Evolutionary conservation across 208 protist species (phyloP), one percentile per base, ranked within the genome.

Genomic region (Trypanosomatidae sp.): DNA sequence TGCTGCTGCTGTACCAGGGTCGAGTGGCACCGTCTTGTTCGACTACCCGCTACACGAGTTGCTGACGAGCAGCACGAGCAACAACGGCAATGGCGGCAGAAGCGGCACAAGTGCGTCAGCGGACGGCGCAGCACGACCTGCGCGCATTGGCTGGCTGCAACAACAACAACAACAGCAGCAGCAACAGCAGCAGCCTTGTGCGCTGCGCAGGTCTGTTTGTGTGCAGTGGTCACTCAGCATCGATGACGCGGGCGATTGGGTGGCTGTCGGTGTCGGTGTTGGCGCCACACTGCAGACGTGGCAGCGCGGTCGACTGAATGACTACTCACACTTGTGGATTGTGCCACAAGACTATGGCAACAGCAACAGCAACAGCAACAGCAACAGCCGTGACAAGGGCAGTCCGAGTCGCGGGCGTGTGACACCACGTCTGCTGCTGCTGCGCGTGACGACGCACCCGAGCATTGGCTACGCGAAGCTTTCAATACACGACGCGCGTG

Each of bases 241-340:
- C 4, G 72, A 86, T 7, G 72, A 92, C 26, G 66, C 74, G 0
- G 83, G 83, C 6, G 78, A 88, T 41, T 92, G 83, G 83, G 78
- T 92, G 0, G 83, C 77, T 39, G 67, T 92, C 44, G 83, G 83
- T 19, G 83, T 88, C 6, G 83, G 83, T 15, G 83, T 92, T 20
- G 83, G 83, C 28, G 61, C 54, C 23, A 68, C 62, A 10, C 70
- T 81, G 15, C 55, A 79, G 1, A 49, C 65, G 8, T 86, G 71
- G 71, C 52, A 67, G 28, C 56, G 50, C 11, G 66, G 56, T 37
- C 46, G 62, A 23, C 62, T 49, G 1, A 81, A 78, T 28, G 83
- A 92, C 52, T 50, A 88, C 20, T 75, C 71, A 15, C 83, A 92
- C 42, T 49, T 92, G 16, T 92, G 83, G 78, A 79, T 92, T 40